Evolutionary conservation across 148 eudicot species (phyloP).

Genomic region (Chenopodium berlandieri): DNA sequence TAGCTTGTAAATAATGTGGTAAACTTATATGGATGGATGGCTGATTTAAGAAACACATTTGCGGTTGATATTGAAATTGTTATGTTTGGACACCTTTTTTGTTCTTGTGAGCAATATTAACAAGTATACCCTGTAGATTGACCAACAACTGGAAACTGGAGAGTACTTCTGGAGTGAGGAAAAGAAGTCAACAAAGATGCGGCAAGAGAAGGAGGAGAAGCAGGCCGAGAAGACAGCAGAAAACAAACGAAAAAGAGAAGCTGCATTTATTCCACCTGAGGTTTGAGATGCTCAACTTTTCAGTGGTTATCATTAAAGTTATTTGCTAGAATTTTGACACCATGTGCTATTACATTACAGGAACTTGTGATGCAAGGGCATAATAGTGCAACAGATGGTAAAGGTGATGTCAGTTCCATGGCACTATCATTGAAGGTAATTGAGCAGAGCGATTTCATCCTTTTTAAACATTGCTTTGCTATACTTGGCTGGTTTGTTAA

Average conservation of each 20-base stretch:
- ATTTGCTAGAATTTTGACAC: not conserved
- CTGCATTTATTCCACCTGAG: constrained; percentile 82
- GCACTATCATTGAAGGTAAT: constrained; percentile 76
- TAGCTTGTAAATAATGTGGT: not conserved
- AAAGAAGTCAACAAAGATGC: constrained; percentile 71
- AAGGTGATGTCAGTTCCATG: constrained; percentile 47
- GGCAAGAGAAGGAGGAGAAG: constrained; percentile 82
- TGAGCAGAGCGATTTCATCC: not conserved
- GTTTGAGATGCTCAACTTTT: constrained; percentile 31
- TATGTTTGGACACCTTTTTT: not conserved
- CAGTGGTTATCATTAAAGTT: not conserved
- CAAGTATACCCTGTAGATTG: constrained; percentile 42
- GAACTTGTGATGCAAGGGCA: constrained; percentile 42
- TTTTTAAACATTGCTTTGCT: not conserved
- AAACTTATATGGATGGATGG: not conserved
- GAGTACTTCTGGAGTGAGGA: constrained; percentile 85
- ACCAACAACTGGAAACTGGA: constrained; percentile 78
- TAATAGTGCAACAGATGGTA: constrained; percentile 28
- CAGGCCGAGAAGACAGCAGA: constrained; percentile 80
- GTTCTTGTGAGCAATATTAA: constrained; percentile 4
- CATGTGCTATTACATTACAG: constrained; percentile 35
- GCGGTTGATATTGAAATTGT: not conserved
- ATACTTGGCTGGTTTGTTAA: not conserved
- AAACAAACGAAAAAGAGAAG: constrained; percentile 68
- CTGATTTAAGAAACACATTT: not conserved